Evolutionary conservation across 1,284 basidiomycete genomes (phyloP).

Genomic region (Rhodotorula sp.): DNA sequence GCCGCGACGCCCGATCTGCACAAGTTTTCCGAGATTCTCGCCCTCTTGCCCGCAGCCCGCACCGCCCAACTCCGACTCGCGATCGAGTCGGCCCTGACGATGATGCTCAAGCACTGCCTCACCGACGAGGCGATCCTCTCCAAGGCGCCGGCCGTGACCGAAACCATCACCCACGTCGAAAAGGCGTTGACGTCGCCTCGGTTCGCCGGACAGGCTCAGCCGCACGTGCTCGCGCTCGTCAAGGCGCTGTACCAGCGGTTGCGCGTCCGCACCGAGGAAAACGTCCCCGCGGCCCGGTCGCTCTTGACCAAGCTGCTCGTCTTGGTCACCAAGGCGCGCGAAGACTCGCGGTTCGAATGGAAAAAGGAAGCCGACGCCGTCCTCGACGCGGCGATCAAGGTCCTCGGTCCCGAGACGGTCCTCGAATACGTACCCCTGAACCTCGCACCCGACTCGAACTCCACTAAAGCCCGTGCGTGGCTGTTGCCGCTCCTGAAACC

Average conservation of each 20-base stretch:
- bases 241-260: slow-evolving; percentile 52
- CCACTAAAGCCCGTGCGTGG: slow-evolving; percentile 64
- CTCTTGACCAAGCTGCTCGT: slow-evolving; percentile 72
- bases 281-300: slow-evolving; percentile 62
- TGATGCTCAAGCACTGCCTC: slow-evolving; percentile 66
- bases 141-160: background rate
- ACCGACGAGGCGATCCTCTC: slow-evolving; percentile 59
- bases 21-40: slow-evolving; percentile 30
- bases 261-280: slow-evolving; percentile 36
- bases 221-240: slow-evolving; percentile 51
- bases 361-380: slow-evolving; percentile 83
- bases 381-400: slow-evolving; percentile 75
- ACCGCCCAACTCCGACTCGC: slow-evolving; percentile 58
- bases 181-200: slow-evolving; percentile 68
- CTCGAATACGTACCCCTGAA: slow-evolving; percentile 78
- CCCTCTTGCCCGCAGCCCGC: slow-evolving; percentile 25
- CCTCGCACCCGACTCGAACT: slow-evolving; percentile 52
- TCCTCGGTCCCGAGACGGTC: slow-evolving; percentile 79
- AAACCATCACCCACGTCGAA: slow-evolving; percentile 62
- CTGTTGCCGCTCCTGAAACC: slow-evolving; percentile 85
- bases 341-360: slow-evolving; percentile 80
- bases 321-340: slow-evolving; percentile 71
- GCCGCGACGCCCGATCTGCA: slow-evolving; percentile 14
- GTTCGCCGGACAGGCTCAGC: slow-evolving; percentile 68
- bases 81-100: slow-evolving; percentile 61